Base-by-base conservation (phyloP, 768 basidiomycete genomes). In the Tubosaeta sp. region DNA sequence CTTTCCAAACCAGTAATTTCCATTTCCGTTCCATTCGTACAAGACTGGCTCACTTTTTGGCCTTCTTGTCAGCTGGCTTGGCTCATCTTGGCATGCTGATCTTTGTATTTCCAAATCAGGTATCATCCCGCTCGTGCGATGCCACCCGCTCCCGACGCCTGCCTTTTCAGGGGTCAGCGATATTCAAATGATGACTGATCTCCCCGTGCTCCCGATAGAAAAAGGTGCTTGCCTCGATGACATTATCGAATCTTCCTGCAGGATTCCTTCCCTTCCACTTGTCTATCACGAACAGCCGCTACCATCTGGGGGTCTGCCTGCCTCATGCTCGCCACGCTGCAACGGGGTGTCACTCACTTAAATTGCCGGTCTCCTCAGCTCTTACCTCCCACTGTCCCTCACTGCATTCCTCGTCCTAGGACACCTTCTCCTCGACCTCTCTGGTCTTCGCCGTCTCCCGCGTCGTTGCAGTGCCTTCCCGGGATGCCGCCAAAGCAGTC, bases 281-380 rank as follows among this genome's bases (percentile, higher is more conserved):
- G 64, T 69, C 67, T 59, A 67, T 71, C 67, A 69, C 66, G 45
- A 57, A 61, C 63, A 62, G 55, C 62, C 58, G 69, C 61, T 62
- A 54, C 57, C 44, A 53, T 41, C 62, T 64, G 48, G 57, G 55
- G 68, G 63, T 61, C 65, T 51, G 63, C 57, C 59, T 60, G 67
- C 67, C 67, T 69, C 67, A 71, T 69, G 67, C 67, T 52, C 32
- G 57, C 70, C 67, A 69, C 67, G 67, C 67, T 57, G 57, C 67
- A 69, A 65, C 61, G 50, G 63, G 56, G 48, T 65, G 58, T 55
- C 55, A 56, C 55, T 52, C 60, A 67, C 60, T 64, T 69, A 69
- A 69, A 69, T 60, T 69, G 54, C 61, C 67, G 54, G 46, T 45
- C 54, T 56, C 39, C 43, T 44, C 46, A 55, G 64, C 54, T 48